Base-by-base conservation (phyloP, 2,329 filamentous ascomycete genomes). In the Onygenales sp. region DNA sequence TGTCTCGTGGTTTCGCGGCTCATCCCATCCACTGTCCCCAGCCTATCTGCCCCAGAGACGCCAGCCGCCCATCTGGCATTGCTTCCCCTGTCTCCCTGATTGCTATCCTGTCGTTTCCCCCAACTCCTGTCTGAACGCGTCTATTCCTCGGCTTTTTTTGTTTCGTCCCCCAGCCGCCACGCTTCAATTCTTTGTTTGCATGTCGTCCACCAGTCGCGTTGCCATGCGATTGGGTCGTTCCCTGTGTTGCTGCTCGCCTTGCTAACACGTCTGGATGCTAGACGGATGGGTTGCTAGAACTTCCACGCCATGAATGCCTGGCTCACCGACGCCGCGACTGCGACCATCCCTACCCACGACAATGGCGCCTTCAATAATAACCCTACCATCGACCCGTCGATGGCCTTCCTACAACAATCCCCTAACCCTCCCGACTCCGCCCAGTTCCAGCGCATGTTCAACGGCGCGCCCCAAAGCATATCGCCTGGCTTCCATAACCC, bases 401-500 rank as follows among this genome's bases (percentile, higher is more conserved):
- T 72, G 62, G 72, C 72, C 54, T 77, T 76, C 60, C 69, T 76
- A 43, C 73, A 75, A 58, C 66, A 70, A 53, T 72, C 72, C 53
- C 69, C 73, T 38, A 70, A 66, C 44, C 66, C 70, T 49, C 72
- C 76, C 63, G 77, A 80, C 62, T 72, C 75, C 52, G 71, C 69
- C 50, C 77, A 79, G 61, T 78, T 79, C 61, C 75, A 77, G 66
- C 76, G 78, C 65, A 86, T 92, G 81, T 87, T 88, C 69, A 93
- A 92, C 75, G 86, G 88, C 73, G 82, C 79, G 64, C 85, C 87
- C 77, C 88, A 89, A 78, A 91, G 89, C 71, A 84, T 83, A 57
- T 91, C 89, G 52, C 87, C 87, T 44, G 83, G 83, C 55, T 92
- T 88, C 69, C 81, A 86, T 65, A 87, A 87, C 65, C 81, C 86